Evolutionary conservation across 2,329 filamentous ascomycete genomes (phyloP).

Genomic region (Beauveria australis): DNA sequence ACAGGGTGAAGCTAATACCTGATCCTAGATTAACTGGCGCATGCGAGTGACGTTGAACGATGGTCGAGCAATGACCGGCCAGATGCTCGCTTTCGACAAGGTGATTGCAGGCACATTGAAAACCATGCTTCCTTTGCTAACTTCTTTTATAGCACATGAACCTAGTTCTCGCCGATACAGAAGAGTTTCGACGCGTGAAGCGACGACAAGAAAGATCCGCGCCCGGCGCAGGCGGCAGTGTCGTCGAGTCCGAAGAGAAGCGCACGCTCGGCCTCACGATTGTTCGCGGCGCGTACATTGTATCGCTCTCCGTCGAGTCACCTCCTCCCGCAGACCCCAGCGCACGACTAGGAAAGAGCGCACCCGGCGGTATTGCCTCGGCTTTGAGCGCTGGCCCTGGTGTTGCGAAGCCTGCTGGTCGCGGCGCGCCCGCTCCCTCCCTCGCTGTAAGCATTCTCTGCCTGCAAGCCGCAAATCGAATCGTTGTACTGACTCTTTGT

Average conservation of each 20-base stretch:
- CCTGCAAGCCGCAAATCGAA: not conserved
- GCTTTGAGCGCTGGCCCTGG: constrained; percentile 77
- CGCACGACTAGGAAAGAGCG: constrained; percentile 73
- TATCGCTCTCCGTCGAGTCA: constrained; percentile 91
- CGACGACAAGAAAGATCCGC: constrained; percentile 70
- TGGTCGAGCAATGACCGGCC: constrained; percentile 90
- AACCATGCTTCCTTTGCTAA: constrained; percentile 9
- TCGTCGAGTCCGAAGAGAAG: constrained; percentile 90
- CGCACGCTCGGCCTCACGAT: constrained; percentile 93
- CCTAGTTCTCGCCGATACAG: constrained; percentile 93
- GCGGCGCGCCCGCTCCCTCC: constrained; percentile 65
- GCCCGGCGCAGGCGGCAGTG: constrained; percentile 44
- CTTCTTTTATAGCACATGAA: constrained; percentile 76
- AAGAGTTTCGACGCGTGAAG: constrained; percentile 92
- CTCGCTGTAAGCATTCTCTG: constrained; percentile 53
- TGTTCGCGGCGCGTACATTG: constrained; percentile 86
- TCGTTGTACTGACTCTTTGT: constrained; percentile 16
- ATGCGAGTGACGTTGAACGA: constrained; percentile 96
- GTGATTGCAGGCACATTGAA: constrained; percentile 35
- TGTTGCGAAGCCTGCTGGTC: constrained; percentile 82
- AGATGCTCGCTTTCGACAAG: constrained; percentile 99
- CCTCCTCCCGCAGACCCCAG: constrained; percentile 91
- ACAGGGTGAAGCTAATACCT: not conserved
- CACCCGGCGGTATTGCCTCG: constrained; percentile 58
- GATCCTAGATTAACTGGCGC: constrained; percentile 89